phyloP scores from a whole-genome alignment of 139 green algal species.

The Coelastrella sp. region DNA sequence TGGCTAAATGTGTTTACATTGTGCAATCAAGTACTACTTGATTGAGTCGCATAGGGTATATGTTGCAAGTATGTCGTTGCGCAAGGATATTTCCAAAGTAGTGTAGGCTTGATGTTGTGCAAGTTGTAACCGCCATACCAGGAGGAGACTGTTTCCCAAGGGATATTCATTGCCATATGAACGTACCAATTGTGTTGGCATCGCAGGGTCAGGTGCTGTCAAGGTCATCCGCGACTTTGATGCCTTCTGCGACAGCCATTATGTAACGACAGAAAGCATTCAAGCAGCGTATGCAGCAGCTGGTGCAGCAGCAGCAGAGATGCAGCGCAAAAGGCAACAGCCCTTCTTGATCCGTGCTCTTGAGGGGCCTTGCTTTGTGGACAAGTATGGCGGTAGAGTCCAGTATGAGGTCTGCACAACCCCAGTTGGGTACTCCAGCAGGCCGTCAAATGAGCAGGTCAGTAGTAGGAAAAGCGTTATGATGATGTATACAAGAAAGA shows the following conservation, averaged over 20 bases:
- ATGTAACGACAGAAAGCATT: background rate
- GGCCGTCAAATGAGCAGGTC: background rate
- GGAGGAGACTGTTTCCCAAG: background rate
- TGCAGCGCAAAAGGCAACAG: background rate
- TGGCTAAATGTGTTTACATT: background rate
- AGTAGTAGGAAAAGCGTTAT: background rate
- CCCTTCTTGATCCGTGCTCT: background rate
- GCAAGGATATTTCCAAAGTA: too few relatives aligned
- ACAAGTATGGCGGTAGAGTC: background rate
- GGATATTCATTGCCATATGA: background rate
- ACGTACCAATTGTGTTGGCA: background rate
- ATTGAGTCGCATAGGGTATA: too few relatives aligned
- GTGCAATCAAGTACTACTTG: too few relatives aligned
- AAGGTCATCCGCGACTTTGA: background rate
- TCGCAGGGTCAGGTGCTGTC: background rate
- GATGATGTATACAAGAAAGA: background rate
- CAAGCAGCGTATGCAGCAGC: background rate
- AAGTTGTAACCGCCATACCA: background rate
- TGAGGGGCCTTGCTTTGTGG: background rate
- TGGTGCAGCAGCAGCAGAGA: background rate
- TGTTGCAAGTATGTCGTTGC: too few relatives aligned
- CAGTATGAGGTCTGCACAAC: background rate
- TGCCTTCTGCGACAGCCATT: background rate
- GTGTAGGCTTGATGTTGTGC: too few relatives aligned
- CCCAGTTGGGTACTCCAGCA: background rate